A percentile compares a stretch with the other conserved stretches of the same genome.
Evolutionary conservation across 1,139 yeast species (phyloP).

Genomic region (Lodderomyces margitis): DNA sequence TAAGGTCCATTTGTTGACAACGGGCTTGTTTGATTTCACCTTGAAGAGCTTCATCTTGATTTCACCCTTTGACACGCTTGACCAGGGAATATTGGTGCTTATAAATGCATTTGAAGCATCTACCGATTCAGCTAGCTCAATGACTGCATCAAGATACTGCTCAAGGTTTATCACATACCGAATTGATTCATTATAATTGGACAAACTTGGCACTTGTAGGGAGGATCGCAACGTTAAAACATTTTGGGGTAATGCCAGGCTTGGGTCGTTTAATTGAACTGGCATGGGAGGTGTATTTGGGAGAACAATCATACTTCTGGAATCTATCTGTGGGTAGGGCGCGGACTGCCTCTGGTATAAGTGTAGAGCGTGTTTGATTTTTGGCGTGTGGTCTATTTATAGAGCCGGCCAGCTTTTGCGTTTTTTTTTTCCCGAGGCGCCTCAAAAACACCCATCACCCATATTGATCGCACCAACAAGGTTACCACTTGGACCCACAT

Average conservation of each 20-base stretch:
- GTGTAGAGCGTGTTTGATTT: no score
- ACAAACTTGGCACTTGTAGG: slow-evolving; percentile 15
- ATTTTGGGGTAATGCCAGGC: slow-evolving; percentile 15
- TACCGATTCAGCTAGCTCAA: slow-evolving; percentile 9
- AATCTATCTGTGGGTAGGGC: no score
- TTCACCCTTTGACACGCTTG: slow-evolving; percentile 6
- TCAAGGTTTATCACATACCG: slow-evolving; percentile 33
- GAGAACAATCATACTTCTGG: slow-evolving; percentile 34
- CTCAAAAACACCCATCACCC: no score
- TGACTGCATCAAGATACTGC: slow-evolving; percentile 30
- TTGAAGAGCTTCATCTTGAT: slow-evolving; percentile 5
- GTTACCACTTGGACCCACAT: no score
- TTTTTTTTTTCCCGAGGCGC: no score
- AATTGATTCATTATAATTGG: slow-evolving; percentile 29
- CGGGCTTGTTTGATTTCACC: slow-evolving; percentile 2
- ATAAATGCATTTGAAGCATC: slow-evolving; percentile 4
- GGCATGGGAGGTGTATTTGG: slow-evolving; percentile 36
- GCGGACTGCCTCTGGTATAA: no score
- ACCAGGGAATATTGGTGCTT: slow-evolving; percentile 19
- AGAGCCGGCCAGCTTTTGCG: no score
- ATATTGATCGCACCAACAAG: no score
- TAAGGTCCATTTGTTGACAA: slow-evolving; percentile 26
- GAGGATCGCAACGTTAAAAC: slow-evolving; percentile 20
- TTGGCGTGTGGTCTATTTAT: no score
- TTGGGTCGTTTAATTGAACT: slow-evolving; percentile 9